Base-by-base conservation (phyloP, 805 yeast genomes). In the Naumovozyma dairenensis region DNA sequence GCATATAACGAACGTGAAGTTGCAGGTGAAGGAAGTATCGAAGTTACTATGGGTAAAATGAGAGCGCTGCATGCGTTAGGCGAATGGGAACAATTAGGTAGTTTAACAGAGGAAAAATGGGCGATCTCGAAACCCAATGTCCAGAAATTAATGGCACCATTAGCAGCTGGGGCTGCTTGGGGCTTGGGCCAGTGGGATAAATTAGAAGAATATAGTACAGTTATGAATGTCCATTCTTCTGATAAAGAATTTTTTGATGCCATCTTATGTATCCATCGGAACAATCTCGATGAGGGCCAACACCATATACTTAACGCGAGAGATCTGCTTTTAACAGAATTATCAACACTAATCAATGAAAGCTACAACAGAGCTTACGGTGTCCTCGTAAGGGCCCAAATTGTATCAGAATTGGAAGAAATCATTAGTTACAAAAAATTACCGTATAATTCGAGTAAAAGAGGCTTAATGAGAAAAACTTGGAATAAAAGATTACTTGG, bases 101-200 rank as follows among this genome's bases (percentile, higher is more conserved):
- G 80, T 39, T 62, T 92, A 35, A 95, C 96, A 0, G 79, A 77
- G 45, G 78, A 76, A 28, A 85, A 83, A 51, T 92, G 99, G 99
- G 66, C 63, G 14, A 64, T 67, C 20, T 72, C 94, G 0, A 66
- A 83, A 1, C 67, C 77, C 19, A 94, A 85, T 13, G 74, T 76
- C 25, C 72, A 78, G 45, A 67, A 95, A 36, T 74, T 79, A 5
- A 86, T 92, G 46, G 98, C 98, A 2, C 97, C 98, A 1, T 63
- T 93, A 34, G 98, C 97, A 0, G 98, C 98, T 0, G 96, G 97
- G 2, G 96, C 98, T 1, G 85, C 97, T 1, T 92, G 98, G 98
- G 96, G 97, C 12, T 65, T 93, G 27, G 89, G 89, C 2, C 92
- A 84, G 51, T 93, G 98, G 98, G 96, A 86, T 44, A 69, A 83